Conservation (phyloP, 2,329 filamentous ascomycete species). For the Acrodontium crateriforme region DNA sequence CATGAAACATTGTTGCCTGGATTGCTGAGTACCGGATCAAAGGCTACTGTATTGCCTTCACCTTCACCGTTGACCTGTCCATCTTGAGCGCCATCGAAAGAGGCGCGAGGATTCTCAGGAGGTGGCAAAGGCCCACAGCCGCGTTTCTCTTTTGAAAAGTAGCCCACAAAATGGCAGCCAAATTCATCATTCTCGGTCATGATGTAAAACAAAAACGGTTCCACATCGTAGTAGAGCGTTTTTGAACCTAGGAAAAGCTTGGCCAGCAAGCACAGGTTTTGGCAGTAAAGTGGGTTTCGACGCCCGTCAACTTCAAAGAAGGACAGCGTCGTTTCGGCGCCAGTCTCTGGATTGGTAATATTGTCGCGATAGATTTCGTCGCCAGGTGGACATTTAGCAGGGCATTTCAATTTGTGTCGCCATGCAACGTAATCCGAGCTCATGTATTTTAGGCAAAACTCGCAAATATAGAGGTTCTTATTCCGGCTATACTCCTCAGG, state of each 20-base stretch:
- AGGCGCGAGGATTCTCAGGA: conserved; percentile 29
- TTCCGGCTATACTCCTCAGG: conserved; percentile 97
- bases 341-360: conserved; percentile 42
- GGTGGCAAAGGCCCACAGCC: conserved; percentile 49
- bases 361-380: conserved; percentile 94
- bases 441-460: conserved; percentile 99
- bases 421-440: conserved; percentile 97
- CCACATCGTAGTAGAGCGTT: conserved; percentile 94
- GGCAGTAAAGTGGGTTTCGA: conserved; percentile 96
- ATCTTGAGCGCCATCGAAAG: conserved; percentile 13
- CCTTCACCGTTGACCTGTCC: conserved; percentile 9
- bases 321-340: conserved; percentile 35
- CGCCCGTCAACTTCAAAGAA: conserved; percentile 97
- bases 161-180: conserved; percentile 95
- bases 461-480: conserved; percentile 93
- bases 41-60: conserved; percentile 8
- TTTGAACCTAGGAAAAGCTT: conserved; percentile 98
- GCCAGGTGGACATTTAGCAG: conserved; percentile 88
- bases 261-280: conserved; percentile 87
- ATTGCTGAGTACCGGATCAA: conserved; percentile 19
- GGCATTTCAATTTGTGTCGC: conserved; percentile 90
- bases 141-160: conserved; percentile 97
- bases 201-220: conserved; percentile 94
- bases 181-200: conserved; percentile 86
- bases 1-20: conserved; percentile 82